A percentile compares a stretch with the other conserved stretches of the same genome.
Evolutionary conservation across 352 stramenopile species (phyloP).

Genomic region (Pythium insidiosum): DNA sequence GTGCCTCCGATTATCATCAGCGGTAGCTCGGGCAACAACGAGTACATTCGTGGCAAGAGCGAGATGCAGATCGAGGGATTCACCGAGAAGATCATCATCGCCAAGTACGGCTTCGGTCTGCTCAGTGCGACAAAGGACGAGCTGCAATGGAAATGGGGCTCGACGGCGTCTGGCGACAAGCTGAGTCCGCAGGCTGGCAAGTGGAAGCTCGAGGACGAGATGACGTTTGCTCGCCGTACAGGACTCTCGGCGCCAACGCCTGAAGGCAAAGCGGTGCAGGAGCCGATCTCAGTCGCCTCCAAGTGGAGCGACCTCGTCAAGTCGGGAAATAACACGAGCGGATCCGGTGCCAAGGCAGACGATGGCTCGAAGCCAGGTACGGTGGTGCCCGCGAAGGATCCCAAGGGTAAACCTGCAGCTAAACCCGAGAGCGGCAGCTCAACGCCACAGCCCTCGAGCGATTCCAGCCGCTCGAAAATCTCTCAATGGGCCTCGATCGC

Average conservation of each 20-base stretch:
- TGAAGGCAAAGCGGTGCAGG: constrained; percentile 33
- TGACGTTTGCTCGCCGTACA: constrained; percentile 33
- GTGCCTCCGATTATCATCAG: constrained; percentile 69
- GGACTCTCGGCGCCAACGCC: constrained; percentile 14
- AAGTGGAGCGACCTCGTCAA: no score
- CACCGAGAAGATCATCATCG: constrained; percentile 47
- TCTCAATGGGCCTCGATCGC: no score
- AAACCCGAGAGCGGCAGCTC: no score
- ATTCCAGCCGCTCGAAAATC: no score
- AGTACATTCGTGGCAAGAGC: constrained; percentile 44
- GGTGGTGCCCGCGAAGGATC: no score
- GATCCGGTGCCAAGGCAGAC: no score
- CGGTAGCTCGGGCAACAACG: constrained; percentile 67
- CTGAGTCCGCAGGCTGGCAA: constrained; percentile 30
- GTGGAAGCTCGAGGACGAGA: constrained; percentile 36
- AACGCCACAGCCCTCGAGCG: no score
- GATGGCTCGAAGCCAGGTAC: no score
- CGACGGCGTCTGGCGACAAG: constrained; percentile 31
- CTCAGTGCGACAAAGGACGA: constrained; percentile 43
- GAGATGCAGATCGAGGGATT: constrained; percentile 51
- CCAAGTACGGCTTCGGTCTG: constrained; percentile 72
- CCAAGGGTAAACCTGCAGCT: no score
- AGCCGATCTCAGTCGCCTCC: constrained; percentile 16
- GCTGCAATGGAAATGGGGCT: constrained; percentile 57
- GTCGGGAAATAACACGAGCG: no score